Percentiles rank a stretch among this genome's conserved stretches.
phyloP scores from a whole-genome alignment of 257 asterid species.

The Linderniella brevidens region DNA sequence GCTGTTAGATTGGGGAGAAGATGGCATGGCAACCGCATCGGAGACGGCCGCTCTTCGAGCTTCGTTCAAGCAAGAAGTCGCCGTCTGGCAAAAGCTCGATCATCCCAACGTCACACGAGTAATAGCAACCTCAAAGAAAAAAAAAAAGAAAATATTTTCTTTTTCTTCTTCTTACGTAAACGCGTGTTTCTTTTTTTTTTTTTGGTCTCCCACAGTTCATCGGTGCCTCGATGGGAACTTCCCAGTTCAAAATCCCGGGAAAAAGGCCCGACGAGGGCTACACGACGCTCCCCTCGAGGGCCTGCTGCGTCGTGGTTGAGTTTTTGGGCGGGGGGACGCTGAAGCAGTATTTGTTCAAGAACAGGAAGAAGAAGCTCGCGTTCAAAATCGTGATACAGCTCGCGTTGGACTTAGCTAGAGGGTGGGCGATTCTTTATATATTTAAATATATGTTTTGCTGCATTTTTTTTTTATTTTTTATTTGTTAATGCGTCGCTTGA shows the following conservation, averaged over 20 bases:
- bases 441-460: conserved; percentile 1
- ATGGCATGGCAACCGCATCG: conserved; percentile 50
- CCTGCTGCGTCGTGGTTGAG: conserved; percentile 88
- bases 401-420: conserved; percentile 78
- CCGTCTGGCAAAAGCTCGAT: conserved; percentile 84
- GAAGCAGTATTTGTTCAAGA: conserved; percentile 54
- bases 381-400: conserved; percentile 65
- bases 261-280: conserved; percentile 65
- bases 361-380: conserved; percentile 76
- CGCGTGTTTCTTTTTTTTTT: too few relatives aligned
- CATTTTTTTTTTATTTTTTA: conserved; percentile 8
- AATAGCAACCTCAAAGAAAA: conserved; percentile 10
- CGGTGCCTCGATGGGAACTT: conserved; percentile 97
- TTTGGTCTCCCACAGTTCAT: conserved; percentile 30
- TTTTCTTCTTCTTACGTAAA: too few relatives aligned
- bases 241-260: conserved; percentile 75
- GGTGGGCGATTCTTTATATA: conserved; percentile 35
- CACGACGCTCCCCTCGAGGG: conserved; percentile 64
- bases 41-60: conserved; percentile 64
- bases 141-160: too few relatives aligned
- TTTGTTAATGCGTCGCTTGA: too few relatives aligned
- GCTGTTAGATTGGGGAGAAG: conserved; percentile 84
- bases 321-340: conserved; percentile 73
- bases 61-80: conserved; percentile 63
- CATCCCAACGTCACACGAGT: conserved; percentile 62